A percentile compares a stretch with the other conserved stretches of the same genome.
phyloP scores from a whole-genome alignment of 140 eudicot species.

The Anethum foeniculum region DNA sequence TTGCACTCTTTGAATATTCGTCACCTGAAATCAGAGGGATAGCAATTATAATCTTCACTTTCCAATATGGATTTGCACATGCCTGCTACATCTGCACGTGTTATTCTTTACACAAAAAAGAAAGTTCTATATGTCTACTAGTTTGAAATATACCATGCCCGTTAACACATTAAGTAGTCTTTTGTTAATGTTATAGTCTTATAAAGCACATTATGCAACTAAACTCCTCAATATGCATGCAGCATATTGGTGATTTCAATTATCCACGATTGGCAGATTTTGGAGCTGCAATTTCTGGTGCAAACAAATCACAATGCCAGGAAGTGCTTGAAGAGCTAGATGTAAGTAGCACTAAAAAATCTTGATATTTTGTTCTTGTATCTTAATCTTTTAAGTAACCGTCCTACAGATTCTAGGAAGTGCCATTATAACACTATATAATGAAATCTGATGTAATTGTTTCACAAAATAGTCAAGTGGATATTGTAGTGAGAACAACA shows the following conservation, averaged over 20 bases:
- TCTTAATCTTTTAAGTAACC: neutral
- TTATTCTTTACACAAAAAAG: neutral
- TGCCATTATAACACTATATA: neutral
- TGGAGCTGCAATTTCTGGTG: conserved; percentile 98
- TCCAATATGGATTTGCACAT: neutral
- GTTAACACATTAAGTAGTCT: neutral
- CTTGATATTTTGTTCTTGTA: neutral
- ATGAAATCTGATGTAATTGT: neutral
- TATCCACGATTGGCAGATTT: conserved; percentile 95
- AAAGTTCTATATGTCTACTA: neutral
- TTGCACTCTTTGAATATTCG: neutral
- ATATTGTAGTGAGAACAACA: neutral
- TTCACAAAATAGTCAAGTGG: neutral
- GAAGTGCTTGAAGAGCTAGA: conserved; percentile 98
- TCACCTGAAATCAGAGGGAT: neutral
- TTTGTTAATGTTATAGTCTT: neutral
- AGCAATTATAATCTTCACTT: neutral
- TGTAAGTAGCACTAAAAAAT: conserved; percentile 43
- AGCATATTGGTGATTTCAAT: conserved; percentile 93
- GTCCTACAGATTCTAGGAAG: neutral
- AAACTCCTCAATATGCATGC: conserved; percentile 28
- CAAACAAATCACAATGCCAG: conserved; percentile 70
- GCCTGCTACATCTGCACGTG: neutral
- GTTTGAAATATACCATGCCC: neutral
- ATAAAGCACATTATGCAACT: neutral